Evolutionary conservation across 495 filamentous ascomycete genomes (phyloP).

Genomic region (Trichoderma reesei): DNA sequence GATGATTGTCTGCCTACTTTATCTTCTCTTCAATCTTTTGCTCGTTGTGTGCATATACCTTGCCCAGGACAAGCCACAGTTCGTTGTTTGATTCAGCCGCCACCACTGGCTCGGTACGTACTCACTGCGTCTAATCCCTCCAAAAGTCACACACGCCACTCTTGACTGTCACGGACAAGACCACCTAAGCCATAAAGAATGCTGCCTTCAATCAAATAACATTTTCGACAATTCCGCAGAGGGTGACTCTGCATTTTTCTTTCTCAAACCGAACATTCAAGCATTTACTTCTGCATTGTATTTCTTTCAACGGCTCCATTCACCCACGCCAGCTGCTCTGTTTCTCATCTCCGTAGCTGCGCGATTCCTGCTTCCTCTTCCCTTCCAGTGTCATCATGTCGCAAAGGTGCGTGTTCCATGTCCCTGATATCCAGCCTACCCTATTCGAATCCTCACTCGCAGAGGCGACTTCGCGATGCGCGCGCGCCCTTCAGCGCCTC

Average conservation of each 20-base stretch:
- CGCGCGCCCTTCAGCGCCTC: not conserved
- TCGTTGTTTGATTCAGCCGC: not conserved
- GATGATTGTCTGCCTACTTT: not conserved
- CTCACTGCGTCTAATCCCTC: not conserved
- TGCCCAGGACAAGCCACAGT: not conserved
- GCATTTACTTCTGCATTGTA: too few relatives aligned
- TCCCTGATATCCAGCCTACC: not conserved
- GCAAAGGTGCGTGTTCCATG: constrained; percentile 7
- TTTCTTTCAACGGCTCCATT: not conserved
- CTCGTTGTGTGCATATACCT: not conserved
- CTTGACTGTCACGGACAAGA: not conserved
- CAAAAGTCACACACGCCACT: constrained; percentile 1
- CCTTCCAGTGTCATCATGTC: not conserved
- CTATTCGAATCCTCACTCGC: not conserved
- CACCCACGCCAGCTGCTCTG: not conserved
- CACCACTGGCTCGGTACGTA: not conserved
- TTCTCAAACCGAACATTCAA: too few relatives aligned
- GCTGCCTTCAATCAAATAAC: not conserved
- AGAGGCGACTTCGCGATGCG: not conserved
- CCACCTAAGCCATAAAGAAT: constrained; percentile 9
- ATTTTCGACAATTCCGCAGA: too few relatives aligned
- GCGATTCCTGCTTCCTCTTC: not conserved
- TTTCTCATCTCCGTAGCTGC: not conserved
- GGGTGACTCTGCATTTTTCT: too few relatives aligned
- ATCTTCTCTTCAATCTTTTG: not conserved